Base-by-base conservation (phyloP, 306 rosid species). In the Acacia crassicarpa region DNA sequence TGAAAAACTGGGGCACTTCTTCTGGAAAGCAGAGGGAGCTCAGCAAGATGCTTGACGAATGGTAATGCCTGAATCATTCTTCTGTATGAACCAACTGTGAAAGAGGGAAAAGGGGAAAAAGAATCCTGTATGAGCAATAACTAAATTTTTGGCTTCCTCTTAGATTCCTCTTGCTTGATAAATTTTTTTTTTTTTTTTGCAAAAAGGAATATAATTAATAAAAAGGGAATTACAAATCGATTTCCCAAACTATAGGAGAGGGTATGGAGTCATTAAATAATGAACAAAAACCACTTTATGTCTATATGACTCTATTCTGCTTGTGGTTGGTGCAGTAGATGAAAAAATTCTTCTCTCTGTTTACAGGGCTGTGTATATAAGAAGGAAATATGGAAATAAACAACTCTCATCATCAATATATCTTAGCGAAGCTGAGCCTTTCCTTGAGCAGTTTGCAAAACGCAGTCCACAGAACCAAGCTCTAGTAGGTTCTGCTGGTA, bases 361-460 rank as follows among this genome's bases (percentile, higher is more conserved):
- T 23, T 87, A 48, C 84, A 95, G 99, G 99, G 98, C 99, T 70
- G 93, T 89, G 65, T 86, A 87, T 84, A 91, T 95, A 85, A 82
- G 84, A 87, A 89, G 94, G 89, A 93, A 95, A 84, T 91, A 66
- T 70, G 97, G 97, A 83, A 88, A 90, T 61, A 93, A 80, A 81
- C 99, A 85, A 75, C 82, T 93, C 67, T 88, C 98, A 2, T 91
- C 95, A 74, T 86, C 99, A 73, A 80, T 80, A 38, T 95, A 91
- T 86, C 98, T 95, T 65, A 92, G 94, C 59, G 99, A 92, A 88
- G 97, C 94, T 58, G 99, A 95, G 85, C 97, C 97, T 83, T 95
- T 95, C 82, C 97, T 95, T 84, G 99, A 93, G 84, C 93, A 91
- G 79, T 95, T 87, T 87, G 98, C 94, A 58, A 92, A 86, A 85